These are phyloP conservation scores for Bidens hawaiensis DNA, from an alignment of 140 eudicot genomes.

Conservation along the genomic window DNA sequence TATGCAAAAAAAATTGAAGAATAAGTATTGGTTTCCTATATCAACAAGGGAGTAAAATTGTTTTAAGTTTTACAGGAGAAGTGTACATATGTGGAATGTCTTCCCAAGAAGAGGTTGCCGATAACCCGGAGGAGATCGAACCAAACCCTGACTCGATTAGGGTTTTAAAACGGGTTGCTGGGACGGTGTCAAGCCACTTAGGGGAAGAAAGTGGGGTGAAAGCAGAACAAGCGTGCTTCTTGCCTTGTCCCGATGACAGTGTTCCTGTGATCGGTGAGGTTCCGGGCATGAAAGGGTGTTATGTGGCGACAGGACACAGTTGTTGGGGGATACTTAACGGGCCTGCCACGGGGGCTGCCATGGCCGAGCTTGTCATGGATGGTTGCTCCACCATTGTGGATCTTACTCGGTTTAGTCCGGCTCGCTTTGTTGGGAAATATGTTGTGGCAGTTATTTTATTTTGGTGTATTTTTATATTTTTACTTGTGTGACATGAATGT, in stretches of 20 bases:
- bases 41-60: too few species aligned
- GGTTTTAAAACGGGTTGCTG: conserved; percentile 65
- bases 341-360: conserved; percentile 93
- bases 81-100: conserved; percentile 96
- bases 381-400: conserved; percentile 60
- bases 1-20: too few species aligned
- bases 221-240: conserved; percentile 93
- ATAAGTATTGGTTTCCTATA: too few species aligned
- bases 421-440: conserved; percentile 44
- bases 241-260: conserved; percentile 85
- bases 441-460: too few species aligned
- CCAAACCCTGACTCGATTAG: conserved; percentile 66
- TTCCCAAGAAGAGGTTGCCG: conserved; percentile 70
- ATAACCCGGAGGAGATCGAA: conserved; percentile 64
- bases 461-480: too few species aligned
- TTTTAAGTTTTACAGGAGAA: conserved; percentile 60
- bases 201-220: conserved; percentile 56
- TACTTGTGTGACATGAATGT: too few species aligned
- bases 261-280: conserved; percentile 80
- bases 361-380: conserved; percentile 86
- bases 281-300: conserved; percentile 72
- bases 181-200: conserved; percentile 67
- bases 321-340: conserved; percentile 98
- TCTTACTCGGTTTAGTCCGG: conserved; percentile 56
- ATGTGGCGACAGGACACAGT: conserved; percentile 89